Conservation (phyloP, 768 basidiomycete species). For the Asterophora parasitica region DNA sequence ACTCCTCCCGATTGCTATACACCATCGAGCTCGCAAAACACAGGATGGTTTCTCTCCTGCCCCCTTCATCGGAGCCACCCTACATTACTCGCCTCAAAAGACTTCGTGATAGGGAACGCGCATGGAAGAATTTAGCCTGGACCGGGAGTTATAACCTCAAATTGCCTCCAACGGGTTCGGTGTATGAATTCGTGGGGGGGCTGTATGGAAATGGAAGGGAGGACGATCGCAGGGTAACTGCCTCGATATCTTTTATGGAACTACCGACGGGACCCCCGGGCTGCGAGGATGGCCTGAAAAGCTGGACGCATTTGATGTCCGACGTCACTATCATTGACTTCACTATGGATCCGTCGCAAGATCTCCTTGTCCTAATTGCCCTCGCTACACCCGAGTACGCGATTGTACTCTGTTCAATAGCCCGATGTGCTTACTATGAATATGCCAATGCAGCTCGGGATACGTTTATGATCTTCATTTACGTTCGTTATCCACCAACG, state of each 20-base stretch:
- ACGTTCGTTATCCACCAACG: slow-evolving; percentile 46
- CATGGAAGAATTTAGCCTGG: slow-evolving; percentile 44
- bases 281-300: slow-evolving; percentile 23
- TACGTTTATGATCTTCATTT: slow-evolving; percentile 47
- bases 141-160: slow-evolving; percentile 32
- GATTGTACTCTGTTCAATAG: not conserved
- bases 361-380: slow-evolving; percentile 47
- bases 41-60: slow-evolving; percentile 36
- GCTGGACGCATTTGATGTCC: slow-evolving; percentile 41
- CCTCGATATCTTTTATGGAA: slow-evolving; percentile 46
- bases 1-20: slow-evolving; percentile 45
- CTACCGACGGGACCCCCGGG: slow-evolving; percentile 33
- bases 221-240: slow-evolving; percentile 34
- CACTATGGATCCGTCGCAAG: slow-evolving; percentile 53
- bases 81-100: slow-evolving; percentile 37
- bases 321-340: slow-evolving; percentile 47
- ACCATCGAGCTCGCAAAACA: slow-evolving; percentile 45
- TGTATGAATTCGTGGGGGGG: slow-evolving; percentile 49
- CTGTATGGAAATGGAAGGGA: slow-evolving; percentile 47
- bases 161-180: slow-evolving; percentile 39
- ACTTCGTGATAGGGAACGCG: slow-evolving; percentile 38
- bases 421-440: slow-evolving; percentile 1
- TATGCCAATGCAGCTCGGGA: slow-evolving; percentile 29
- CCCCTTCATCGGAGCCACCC: slow-evolving; percentile 25
- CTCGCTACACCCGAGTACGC: slow-evolving; percentile 38